phyloP scores from a whole-genome alignment of 306 rosid genomes.

The Carpinus fangiana region DNA sequence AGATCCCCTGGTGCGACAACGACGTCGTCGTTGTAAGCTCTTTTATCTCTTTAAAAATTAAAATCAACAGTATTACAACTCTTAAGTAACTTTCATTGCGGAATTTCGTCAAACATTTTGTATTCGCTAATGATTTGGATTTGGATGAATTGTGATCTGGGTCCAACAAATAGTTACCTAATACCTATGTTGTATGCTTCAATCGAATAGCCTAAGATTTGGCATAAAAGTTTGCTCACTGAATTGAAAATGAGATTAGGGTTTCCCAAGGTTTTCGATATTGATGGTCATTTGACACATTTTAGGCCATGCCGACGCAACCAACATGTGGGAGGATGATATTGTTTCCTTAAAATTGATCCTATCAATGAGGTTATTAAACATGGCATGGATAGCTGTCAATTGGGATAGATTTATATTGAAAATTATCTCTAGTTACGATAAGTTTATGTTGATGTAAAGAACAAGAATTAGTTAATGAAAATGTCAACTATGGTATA shows the following conservation, averaged over 20 bases:
- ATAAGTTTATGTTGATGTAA: background rate
- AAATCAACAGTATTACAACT: background rate
- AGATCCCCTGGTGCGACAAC: constrained; percentile 72
- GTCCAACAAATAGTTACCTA: background rate
- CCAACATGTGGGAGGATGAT: background rate
- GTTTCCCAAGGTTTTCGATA: background rate
- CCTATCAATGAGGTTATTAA: too few species aligned
- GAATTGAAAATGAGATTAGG: background rate
- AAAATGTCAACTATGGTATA: background rate
- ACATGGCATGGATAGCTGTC: too few species aligned
- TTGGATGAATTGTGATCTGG: background rate
- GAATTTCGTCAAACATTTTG: background rate
- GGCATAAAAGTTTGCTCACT: background rate
- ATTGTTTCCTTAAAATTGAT: too few species aligned
- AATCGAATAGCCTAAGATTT: background rate
- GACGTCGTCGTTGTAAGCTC: constrained; percentile 61
- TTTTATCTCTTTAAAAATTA: background rate
- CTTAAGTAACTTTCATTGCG: background rate
- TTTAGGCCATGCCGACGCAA: background rate
- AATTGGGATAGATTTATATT: too few species aligned
- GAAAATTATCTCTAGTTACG: too few species aligned
- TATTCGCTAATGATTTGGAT: background rate
- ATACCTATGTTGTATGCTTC: background rate
- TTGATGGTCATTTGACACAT: background rate
- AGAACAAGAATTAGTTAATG: background rate